Evolutionary conservation across 179 eudicot species (phyloP).

Genomic region (Corrigiola litoralis): DNA sequence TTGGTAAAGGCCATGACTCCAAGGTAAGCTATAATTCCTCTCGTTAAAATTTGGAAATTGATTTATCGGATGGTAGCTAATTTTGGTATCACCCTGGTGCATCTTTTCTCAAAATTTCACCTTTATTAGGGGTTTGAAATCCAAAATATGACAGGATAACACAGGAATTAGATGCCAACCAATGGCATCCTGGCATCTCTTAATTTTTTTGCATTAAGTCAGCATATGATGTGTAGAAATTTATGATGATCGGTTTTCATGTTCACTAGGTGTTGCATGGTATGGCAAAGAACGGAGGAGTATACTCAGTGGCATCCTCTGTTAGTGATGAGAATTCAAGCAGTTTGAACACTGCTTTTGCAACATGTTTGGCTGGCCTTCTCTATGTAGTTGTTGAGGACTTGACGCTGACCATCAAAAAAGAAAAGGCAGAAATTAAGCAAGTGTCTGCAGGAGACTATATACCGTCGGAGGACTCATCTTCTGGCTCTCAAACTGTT

Average conservation of each 20-base stretch:
- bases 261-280: background rate
- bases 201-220: background rate
- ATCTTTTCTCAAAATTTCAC: too few relatives aligned
- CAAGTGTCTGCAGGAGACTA: conserved; percentile 12
- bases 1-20: conserved; percentile 1
- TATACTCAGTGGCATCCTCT: conserved; percentile 7
- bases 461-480: background rate
- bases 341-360: conserved; percentile 10
- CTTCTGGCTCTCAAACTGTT: background rate
- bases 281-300: conserved; percentile 18
- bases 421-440: background rate
- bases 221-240: background rate
- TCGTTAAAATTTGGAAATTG: background rate
- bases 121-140: too few relatives aligned
- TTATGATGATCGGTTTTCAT: background rate
- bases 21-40: background rate
- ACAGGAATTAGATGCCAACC: too few relatives aligned
- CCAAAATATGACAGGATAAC: too few relatives aligned
- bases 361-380: conserved; percentile 19
- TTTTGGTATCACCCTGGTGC: too few relatives aligned
- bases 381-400: conserved; percentile 12
- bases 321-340: background rate
- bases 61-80: too few relatives aligned
- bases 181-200: too few relatives aligned
- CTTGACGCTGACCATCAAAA: background rate